Evolutionary conservation across 768 basidiomycete species (phyloP).

Genomic region (Tubosaeta sp.): DNA sequence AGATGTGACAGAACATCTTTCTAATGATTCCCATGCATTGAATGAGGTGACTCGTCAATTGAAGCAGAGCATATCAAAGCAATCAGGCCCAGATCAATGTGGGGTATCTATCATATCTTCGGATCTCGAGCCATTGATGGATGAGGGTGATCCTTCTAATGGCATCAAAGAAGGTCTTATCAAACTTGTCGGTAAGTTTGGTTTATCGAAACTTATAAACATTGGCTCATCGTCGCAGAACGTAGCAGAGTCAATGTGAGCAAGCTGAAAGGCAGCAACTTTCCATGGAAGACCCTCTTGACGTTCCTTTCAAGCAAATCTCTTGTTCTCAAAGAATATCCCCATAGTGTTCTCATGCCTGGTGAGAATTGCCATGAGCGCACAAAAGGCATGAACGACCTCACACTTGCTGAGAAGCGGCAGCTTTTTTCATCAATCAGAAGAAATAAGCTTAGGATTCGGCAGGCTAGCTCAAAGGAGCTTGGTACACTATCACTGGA

Average conservation of each 20-base stretch:
- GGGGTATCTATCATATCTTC: neutral
- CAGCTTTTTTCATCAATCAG: neutral
- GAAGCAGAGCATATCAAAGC: too few relatives aligned
- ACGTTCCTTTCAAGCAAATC: neutral
- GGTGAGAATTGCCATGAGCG: neutral
- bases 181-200: neutral
- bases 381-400: neutral
- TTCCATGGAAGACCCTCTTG: constrained; percentile 2
- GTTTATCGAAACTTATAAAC: too few relatives aligned
- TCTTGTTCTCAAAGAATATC: neutral
- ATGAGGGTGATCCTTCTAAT: neutral
- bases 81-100: too few relatives aligned
- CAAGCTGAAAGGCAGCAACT: neutral
- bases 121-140: too few relatives aligned
- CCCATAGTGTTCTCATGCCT: neutral
- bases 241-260: neutral
- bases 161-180: neutral
- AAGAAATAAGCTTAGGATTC: neutral
- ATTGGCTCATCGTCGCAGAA: too few relatives aligned
- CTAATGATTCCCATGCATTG: too few relatives aligned
- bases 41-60: neutral
- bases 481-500: neutral
- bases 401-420: neutral
- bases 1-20: neutral
- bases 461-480: neutral